Base-by-base conservation (phyloP, 1,284 basidiomycete species). In the Moesziomyces sp. region DNA sequence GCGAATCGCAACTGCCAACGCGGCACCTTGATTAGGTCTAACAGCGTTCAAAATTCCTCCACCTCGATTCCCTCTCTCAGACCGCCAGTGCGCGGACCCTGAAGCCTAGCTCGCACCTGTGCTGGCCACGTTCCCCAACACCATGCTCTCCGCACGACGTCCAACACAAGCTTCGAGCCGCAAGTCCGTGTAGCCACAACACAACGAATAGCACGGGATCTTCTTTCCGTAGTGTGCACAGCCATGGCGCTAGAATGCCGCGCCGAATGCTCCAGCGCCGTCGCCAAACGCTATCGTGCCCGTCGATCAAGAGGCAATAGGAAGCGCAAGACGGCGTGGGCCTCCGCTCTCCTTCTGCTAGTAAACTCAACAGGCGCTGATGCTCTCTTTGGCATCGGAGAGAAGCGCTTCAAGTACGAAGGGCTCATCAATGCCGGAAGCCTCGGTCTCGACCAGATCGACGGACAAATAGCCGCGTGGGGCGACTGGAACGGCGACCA, bases 401-500 rank as follows among this genome's bases (percentile, higher is more conserved):
- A 81, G 48, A 81, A 94, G 83, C 88, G 93, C 45, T 97, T 94
- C 86, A 90, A 88, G n/a, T 89, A 91, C 55, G 95, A 96, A 78
- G 89, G 91, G 0, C 87, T 98, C 48, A 87, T 97, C 64, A 87
- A 90, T 72, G 91, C 93, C 1, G 95, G 94, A 2, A 85, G 89
- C 0, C 87, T 97, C 76, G 95, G 94, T 1, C 86, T 99, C 19
- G 76, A 74, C 19, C 87, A 88, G 42, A 86, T 87, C n/a, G 71
- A 89, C 43, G 89, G 89, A 23, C 88, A 92, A 58, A 88, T 97
- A 28, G 88, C 93, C 50, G 95, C 94, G 2, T 92, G 94, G 80
- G 96, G 93, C 30, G 96, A 99, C 86, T 95, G 93, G 84, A 91
- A 97, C 83, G 94, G 92, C 5, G 94, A 98, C 84, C 78, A 77